Percentiles rank a stretch among this genome's conserved stretches.
Conservation (phyloP, 1,284 basidiomycete genomes). For the Neolentinus lepideus region DNA sequence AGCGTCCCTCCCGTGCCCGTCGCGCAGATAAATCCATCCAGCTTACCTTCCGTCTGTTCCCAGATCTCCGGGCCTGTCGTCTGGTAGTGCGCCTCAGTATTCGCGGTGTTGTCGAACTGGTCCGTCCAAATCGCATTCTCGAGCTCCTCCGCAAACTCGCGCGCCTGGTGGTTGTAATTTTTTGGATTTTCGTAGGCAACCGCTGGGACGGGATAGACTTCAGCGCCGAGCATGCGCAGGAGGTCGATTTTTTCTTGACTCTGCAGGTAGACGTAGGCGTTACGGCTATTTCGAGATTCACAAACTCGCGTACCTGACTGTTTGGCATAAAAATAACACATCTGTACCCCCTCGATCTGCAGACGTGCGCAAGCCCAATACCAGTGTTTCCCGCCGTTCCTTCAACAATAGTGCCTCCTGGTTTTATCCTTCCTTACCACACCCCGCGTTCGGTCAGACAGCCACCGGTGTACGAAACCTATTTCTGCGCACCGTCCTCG, state of each 20-base stretch:
- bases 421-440: constrained; percentile 54
- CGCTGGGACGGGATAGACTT: constrained; percentile 93
- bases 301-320: constrained; percentile 57
- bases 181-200: constrained; percentile 94
- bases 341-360: constrained; percentile 88
- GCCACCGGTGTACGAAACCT: not conserved
- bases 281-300: not conserved
- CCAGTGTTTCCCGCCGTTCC: constrained; percentile 99
- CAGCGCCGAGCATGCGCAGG: constrained; percentile 93
- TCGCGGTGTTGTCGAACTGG: constrained; percentile 95
- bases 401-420: constrained; percentile 95
- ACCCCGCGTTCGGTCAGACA: not conserved
- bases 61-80: constrained; percentile 97
- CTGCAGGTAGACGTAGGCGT: constrained; percentile 27
- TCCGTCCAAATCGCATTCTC: constrained; percentile 99
- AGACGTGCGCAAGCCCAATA: constrained; percentile 94
- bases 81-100: constrained; percentile 83
- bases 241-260: constrained; percentile 98
- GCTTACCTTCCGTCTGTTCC: constrained; percentile 75
- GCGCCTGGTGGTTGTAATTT: constrained; percentile 99
- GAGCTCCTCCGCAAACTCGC: constrained; percentile 75
- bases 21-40: constrained; percentile 90
- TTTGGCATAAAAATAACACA: constrained; percentile 99
- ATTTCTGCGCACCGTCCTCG: constrained; percentile 56
- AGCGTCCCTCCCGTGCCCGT: constrained; percentile 97